Base-by-base conservation (phyloP, 257 asterid genomes). In the Apocynum venetum region DNA sequence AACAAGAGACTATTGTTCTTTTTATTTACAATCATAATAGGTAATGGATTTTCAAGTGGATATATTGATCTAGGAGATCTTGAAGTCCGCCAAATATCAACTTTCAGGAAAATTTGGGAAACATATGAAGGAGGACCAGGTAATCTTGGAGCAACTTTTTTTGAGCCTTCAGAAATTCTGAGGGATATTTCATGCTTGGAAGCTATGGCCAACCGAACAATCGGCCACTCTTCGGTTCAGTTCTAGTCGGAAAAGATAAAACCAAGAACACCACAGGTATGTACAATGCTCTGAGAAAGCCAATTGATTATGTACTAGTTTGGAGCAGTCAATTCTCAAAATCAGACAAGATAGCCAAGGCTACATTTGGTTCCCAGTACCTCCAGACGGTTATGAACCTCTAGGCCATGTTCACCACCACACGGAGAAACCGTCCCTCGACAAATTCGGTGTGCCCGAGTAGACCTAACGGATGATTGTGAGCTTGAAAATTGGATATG, bases 351-450 rank as follows among this genome's bases (percentile, higher is more conserved):
- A 51, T 4, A 6, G 25, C 43, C 31, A 48, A 11, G 79, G 48
- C 44, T 75, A 75, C 56, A 63, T 75, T 41, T 75, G 79, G 79
- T 8, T 60, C 4, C 71, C 79, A 4, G 51, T 35, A 3, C 61
- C 79, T 36, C 72, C 79, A 8, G 46, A 75, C 10, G 79, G 79
- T n/a, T 75, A 75, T 63, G 41, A 19, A 8, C 46, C 79, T 8
- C 0, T 75, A 40, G 79, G 79, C 36, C 44, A 61, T 75, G 72
- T 75, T 61, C 72, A 75, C 79, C 35, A 61, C n/a, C 48, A 6
- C 72, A 0, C 72, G 4, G 46, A 75, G n/a, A 61, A 75, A 75
- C 79, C 79, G 12, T 19, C 79, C 44, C 79, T 75, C 4, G 79
- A 75, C 8, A 36, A 41, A 15, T 75, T 60, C 8, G 79, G 38